A percentile compares a stretch with the other conserved stretches of the same genome.
phyloP scores from a whole-genome alignment of 257 asterid species.

The Solanum infundibuliforme region DNA sequence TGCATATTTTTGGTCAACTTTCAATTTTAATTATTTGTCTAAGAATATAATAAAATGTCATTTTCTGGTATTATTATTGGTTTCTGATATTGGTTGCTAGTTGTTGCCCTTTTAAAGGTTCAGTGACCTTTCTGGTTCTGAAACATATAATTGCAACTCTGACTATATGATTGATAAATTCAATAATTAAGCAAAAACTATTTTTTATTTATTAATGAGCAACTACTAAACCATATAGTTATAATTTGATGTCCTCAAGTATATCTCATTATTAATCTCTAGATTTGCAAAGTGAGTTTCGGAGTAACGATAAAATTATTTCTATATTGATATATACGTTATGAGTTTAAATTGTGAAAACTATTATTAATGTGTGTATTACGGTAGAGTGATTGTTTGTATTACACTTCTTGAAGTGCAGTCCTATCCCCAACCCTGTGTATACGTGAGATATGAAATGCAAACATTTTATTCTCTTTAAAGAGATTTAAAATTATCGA shows the following conservation, averaged over 20 bases:
- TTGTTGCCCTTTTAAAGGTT: too few relatives aligned
- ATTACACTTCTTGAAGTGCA: background rate
- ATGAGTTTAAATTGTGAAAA: background rate
- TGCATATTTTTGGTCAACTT: background rate
- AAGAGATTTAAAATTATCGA: background rate
- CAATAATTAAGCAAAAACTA: background rate
- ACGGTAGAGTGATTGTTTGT: background rate
- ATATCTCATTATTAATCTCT: background rate
- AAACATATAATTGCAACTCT: background rate
- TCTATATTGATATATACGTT: accelerated
- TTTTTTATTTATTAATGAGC: background rate
- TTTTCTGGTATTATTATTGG: too few relatives aligned
- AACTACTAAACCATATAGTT: background rate
- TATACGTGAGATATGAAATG: background rate
- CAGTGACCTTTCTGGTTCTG: background rate
- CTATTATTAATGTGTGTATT: background rate
- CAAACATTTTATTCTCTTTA: background rate
- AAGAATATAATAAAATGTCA: too few relatives aligned
- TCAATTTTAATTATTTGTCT: too few relatives aligned
- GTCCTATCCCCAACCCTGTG: accelerated
- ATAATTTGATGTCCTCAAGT: background rate
- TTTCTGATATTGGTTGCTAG: too few relatives aligned
- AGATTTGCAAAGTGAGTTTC: background rate
- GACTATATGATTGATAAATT: background rate
- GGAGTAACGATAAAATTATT: background rate